Conservation (phyloP, 352 stramenopile genomes). For the Globisporangium takayamanum region DNA sequence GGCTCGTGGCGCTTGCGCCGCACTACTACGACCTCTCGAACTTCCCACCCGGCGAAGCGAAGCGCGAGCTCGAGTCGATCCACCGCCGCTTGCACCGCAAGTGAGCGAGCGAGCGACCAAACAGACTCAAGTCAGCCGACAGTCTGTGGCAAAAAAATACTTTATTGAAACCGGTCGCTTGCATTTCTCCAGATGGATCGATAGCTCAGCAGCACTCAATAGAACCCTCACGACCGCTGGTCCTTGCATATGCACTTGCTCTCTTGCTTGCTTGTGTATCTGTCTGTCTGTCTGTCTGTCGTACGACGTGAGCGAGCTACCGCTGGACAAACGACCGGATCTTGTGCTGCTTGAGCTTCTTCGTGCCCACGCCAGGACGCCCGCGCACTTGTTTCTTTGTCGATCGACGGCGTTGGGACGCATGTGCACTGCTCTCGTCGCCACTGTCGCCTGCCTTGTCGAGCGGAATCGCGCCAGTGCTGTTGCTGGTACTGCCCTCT, state of each 20-base stretch:
- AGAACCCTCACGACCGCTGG: background rate
- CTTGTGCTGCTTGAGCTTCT: conserved; percentile 56
- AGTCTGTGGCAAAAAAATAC: background rate
- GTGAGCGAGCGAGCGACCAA: background rate
- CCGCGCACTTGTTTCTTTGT: conserved; percentile 14
- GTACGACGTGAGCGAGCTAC: background rate
- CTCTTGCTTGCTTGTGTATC: background rate
- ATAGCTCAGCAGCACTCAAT: background rate
- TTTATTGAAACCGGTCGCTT: too few relatives aligned
- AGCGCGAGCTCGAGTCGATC: conserved; percentile 90
- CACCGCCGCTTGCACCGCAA: conserved; percentile 52
- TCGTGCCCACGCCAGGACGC: conserved; percentile 31
- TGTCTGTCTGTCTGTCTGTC: background rate
- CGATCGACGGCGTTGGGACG: background rate
- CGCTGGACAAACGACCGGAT: conserved; percentile 22
- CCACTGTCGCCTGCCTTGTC: conserved; percentile 4
- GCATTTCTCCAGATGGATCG: too few relatives aligned
- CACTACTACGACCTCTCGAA: conserved; percentile 98
- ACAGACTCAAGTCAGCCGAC: background rate
- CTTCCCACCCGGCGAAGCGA: conserved; percentile 95
- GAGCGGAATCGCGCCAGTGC: conserved; percentile 12
- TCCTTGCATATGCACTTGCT: background rate
- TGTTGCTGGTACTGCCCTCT: background rate
- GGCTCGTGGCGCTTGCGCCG: conserved; percentile 90
- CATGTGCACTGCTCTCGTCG: background rate